Conservation (phyloP, 2,329 filamentous ascomycete genomes). For the Fusarium tjaetaba region DNA sequence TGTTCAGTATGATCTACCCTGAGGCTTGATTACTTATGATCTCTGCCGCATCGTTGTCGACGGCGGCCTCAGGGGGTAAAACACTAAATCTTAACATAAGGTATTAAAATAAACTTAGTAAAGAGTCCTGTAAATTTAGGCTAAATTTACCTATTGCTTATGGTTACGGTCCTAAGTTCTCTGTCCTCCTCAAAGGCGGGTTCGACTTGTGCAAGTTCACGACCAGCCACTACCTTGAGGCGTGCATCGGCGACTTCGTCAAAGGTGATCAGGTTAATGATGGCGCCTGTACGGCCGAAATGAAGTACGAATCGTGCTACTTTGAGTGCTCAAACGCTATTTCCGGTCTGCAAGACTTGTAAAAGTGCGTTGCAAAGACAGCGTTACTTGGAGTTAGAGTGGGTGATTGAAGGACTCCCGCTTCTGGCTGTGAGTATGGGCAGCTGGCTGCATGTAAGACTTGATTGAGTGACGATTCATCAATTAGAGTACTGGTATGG, state of each 20-base stretch:
- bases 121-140: no score
- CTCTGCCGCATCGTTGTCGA: no score
- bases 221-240: neutral
- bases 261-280: neutral
- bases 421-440: neutral
- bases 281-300: neutral
- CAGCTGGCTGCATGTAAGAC: neutral
- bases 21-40: no score
- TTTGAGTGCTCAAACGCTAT: neutral
- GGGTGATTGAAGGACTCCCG: neutral
- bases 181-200: no score
- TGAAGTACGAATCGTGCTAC: fast-evolving
- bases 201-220: neutral
- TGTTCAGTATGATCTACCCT: no score
- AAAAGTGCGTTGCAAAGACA: no score
- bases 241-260: neutral
- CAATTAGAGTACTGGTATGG: fast-evolving
- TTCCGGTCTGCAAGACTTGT: neutral
- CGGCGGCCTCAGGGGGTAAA: no score
- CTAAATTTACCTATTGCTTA: no score
- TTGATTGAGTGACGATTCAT: fast-evolving
- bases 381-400: neutral
- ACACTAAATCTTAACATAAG: no score
- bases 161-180: no score
- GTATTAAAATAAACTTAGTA: no score